Evolutionary conservation across 495 filamentous ascomycete genomes (phyloP).

Genomic region (Hyphodiscus hymeniophilus): DNA sequence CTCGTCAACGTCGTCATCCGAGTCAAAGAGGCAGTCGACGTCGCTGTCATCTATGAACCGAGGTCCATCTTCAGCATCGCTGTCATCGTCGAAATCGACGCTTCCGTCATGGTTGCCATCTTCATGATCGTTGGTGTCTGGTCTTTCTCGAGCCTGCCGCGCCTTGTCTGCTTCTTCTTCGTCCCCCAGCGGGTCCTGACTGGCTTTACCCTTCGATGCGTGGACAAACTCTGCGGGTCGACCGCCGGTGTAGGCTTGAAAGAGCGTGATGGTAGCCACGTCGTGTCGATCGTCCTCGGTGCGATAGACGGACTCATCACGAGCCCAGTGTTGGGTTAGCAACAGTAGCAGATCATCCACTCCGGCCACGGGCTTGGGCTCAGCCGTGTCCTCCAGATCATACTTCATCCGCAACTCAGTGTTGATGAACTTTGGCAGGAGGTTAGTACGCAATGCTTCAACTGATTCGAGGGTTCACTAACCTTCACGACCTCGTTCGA

Average conservation of each 20-base stretch:
- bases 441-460: constrained; percentile 5
- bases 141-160: neutral
- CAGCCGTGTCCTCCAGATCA: constrained; percentile 6
- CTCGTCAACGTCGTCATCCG: neutral
- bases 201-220: constrained; percentile 10
- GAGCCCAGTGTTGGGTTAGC: constrained; percentile 14
- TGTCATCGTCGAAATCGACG: constrained; percentile 8
- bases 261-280: constrained; percentile 13
- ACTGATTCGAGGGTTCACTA: neutral
- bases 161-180: constrained; percentile 10
- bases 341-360: constrained; percentile 14
- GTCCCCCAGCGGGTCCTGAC: constrained; percentile 13
- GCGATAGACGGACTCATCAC: constrained; percentile 13
- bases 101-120: constrained; percentile 1
- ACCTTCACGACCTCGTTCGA: constrained; percentile 28
- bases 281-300: constrained; percentile 17
- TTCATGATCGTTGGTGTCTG: neutral
- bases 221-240: constrained; percentile 15
- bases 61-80: constrained; percentile 3
- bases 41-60: constrained; percentile 1
- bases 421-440: constrained; percentile 9
- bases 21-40: constrained; percentile 3
- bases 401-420: constrained; percentile 6
- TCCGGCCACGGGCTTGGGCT: constrained; percentile 15
- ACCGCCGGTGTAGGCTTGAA: constrained; percentile 15